These are phyloP conservation scores for Phaffomyces antillensis DNA, from an alignment of 805 yeast species.

Conservation along the genomic window DNA sequence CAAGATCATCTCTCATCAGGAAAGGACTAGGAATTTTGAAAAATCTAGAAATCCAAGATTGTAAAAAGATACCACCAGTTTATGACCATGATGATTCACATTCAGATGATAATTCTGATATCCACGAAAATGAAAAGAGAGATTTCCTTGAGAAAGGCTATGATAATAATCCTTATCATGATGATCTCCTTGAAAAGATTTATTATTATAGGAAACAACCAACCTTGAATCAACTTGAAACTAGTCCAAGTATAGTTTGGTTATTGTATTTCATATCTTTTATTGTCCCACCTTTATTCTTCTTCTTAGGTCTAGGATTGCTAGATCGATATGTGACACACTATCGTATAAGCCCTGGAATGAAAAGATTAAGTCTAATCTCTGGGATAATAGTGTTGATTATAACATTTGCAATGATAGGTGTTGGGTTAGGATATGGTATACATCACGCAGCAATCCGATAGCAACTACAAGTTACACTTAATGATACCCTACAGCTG, in stretches of 20 bases:
- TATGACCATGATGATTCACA: background rate
- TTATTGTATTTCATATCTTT: slow-evolving; percentile 15
- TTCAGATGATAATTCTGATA: background rate
- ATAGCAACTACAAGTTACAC: background rate
- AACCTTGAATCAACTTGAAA: background rate
- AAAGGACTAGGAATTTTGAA: slow-evolving; percentile 4
- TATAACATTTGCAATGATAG: slow-evolving; percentile 31
- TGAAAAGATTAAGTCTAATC: slow-evolving; percentile 15
- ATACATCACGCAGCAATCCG: slow-evolving; percentile 2
- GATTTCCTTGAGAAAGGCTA: background rate
- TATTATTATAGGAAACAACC: slow-evolving; percentile 11
- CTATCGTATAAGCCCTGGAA: slow-evolving; percentile 1
- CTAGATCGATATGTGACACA: slow-evolving; percentile 13
- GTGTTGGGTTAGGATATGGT: slow-evolving; percentile 35
- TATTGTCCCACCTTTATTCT: slow-evolving; percentile 23
- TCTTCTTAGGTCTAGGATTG: slow-evolving; percentile 22
- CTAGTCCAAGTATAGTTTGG: slow-evolving; percentile 4
- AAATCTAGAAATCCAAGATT: background rate
- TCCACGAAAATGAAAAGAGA: background rate
- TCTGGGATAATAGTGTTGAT: slow-evolving; percentile 15
- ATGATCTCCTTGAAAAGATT: slow-evolving; percentile 15
- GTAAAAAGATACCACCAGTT: background rate
- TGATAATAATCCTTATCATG: slow-evolving; percentile 4
- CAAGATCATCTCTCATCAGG: background rate
- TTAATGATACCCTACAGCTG: background rate